Conservation (phyloP, 192 early-diverging fungal genomes). For the Helicostylum pulchrum region DNA sequence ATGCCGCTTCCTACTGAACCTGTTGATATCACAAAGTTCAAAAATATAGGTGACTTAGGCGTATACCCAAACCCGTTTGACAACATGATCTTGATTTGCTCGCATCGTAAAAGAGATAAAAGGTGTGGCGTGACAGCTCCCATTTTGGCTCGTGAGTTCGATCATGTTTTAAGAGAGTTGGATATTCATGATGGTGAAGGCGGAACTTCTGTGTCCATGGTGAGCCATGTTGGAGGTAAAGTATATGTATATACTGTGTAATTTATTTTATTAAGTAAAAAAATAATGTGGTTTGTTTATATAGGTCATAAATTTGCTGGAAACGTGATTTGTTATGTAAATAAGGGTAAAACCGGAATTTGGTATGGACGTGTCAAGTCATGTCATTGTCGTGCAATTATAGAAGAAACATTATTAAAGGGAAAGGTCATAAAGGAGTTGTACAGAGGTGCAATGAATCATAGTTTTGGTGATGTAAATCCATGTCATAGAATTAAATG, state of each 20-base stretch:
- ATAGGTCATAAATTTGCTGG: conserved; percentile 62
- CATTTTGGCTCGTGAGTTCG: conserved; percentile 51
- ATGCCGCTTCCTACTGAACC: conserved; percentile 20
- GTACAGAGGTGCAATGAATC: conserved; percentile 52
- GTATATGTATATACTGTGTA: conserved; percentile 5
- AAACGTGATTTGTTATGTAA: conserved; percentile 51
- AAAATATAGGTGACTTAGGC: conserved; percentile 12
- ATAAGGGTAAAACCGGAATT: conserved; percentile 44
- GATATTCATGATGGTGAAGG: conserved; percentile 48
- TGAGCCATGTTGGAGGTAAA: conserved; percentile 57
- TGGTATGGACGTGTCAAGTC: conserved; percentile 60
- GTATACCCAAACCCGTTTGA: conserved; percentile 40
- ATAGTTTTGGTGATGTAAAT: conserved; percentile 41
- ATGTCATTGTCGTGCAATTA: conserved; percentile 49
- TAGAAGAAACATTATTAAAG: conserved; percentile 46
- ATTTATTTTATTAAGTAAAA: conserved; percentile 8
- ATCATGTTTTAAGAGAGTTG: conserved; percentile 39
- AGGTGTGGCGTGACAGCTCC: conserved; percentile 53
- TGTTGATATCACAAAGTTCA: not conserved
- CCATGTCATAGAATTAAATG: conserved; percentile 22
- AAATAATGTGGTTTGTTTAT: not conserved
- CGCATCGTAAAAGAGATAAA: conserved; percentile 56
- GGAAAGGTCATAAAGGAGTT: conserved; percentile 52
- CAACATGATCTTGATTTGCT: conserved; percentile 53
- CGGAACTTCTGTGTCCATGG: conserved; percentile 41